Evolutionary conservation across 176 grass and related monocot species (phyloP).

Genomic region (Hyparrhenia diplandra): DNA sequence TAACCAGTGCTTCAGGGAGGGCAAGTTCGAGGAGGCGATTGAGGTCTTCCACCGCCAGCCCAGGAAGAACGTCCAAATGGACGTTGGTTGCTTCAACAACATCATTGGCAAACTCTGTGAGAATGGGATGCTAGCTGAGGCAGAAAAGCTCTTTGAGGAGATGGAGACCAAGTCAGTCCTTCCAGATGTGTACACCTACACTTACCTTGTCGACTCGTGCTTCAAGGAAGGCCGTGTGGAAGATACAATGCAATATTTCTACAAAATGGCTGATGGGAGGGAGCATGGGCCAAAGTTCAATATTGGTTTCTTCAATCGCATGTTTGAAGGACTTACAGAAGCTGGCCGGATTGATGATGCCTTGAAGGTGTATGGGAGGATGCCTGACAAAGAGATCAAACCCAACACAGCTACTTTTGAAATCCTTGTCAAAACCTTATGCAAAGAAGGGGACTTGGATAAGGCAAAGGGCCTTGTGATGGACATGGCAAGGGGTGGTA

Average conservation of each 20-base stretch:
- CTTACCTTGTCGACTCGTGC: constrained; percentile 33
- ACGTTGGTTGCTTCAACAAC: constrained; percentile 63
- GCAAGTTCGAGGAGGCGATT: constrained; percentile 50
- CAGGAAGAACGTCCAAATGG: constrained; percentile 48
- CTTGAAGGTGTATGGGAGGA: constrained; percentile 19
- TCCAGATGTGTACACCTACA: constrained; percentile 52
- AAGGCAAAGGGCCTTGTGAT: constrained; percentile 21
- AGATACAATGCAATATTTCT: constrained; percentile 47
- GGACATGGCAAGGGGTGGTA: constrained; percentile 45
- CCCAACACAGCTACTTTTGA: constrained; percentile 36
- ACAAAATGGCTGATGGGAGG: constrained; percentile 29
- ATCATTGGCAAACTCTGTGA: constrained; percentile 58
- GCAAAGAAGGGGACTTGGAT: constrained; percentile 48
- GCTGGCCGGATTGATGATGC: constrained; percentile 25
- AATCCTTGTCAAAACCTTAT: constrained; percentile 47
- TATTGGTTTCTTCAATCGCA: constrained; percentile 27
- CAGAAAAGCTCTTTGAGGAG: constrained; percentile 53
- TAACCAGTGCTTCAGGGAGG: constrained; percentile 61
- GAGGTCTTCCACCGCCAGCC: constrained; percentile 45
- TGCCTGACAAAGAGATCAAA: constrained; percentile 34
- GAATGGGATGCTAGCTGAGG: constrained; percentile 46
- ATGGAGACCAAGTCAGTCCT: constrained; percentile 55
- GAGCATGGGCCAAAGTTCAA: constrained; percentile 50
- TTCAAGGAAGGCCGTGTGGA: constrained; percentile 52
- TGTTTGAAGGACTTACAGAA: constrained; percentile 22